Base-by-base conservation (phyloP, 2,329 filamentous ascomycete species). In the Xylariales sp. region DNA sequence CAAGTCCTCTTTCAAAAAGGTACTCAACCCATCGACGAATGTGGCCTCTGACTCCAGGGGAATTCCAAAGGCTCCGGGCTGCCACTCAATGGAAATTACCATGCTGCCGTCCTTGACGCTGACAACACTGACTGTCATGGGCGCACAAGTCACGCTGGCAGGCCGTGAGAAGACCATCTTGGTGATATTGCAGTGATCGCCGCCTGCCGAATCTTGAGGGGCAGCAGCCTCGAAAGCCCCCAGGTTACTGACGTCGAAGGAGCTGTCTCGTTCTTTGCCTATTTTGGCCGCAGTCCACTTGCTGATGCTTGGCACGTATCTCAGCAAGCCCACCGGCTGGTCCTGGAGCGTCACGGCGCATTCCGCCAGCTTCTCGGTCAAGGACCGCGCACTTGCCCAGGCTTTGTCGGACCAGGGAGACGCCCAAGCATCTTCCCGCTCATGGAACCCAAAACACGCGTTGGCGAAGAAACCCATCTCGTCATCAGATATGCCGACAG, bases 391-490 rank as follows among this genome's bases (percentile, higher is more conserved):
- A 21, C 4, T 10, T 19, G 25, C 37, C 37, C 37, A 39, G 3
- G 37, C 11, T n/a, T 21, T 31, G 7, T 39, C 37, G 3, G 24
- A 14, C 25, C 25, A 31, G 16, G 37, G 15, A 31, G 10, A 11
- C 5, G 18, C 37, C 25, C 25, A 31, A 6, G 25, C 35, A 4
- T 27, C 27, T 6, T 31, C 14, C 11, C 27, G 25, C 8, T 39
- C 37, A 31, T 31, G 37, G 27, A 19, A 31, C 8, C 18, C 25
- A 4, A 21, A 38, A 10, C 35, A 38, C 4, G 35, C 35, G 25
- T 29, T 31, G 37, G 31, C 27, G 25, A 39, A 39, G 37, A 39
- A 31, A 1, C 37, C 37, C 37, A 39, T 39, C 25, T 39, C 25
- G 16, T 31, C 37, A 2, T 29, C 21, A 10, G 37, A 1, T 11